A percentile compares a stretch with the other conserved stretches of the same genome.
Conservation (phyloP, 805 yeast genomes). For the Lipomyces spencermartinsiae region DNA sequence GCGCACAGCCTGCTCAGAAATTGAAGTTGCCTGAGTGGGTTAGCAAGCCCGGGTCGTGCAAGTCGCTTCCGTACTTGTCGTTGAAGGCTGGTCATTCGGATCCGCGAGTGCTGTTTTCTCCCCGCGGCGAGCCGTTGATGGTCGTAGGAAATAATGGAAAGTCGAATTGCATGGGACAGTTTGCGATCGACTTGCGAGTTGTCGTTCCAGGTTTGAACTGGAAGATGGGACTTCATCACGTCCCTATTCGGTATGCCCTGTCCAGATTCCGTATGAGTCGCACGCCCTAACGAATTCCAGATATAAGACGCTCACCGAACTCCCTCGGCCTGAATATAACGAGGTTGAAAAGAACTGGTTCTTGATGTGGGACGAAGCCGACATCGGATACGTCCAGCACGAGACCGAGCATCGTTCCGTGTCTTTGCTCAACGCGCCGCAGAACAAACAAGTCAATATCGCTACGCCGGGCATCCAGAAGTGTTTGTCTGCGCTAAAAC, state of each 20-base stretch:
- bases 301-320: conserved; percentile 24
- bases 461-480: conserved; percentile 5
- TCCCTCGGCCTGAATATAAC: conserved; percentile 13
- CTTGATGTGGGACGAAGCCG: conserved; percentile 23
- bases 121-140: conserved; percentile 38
- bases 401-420: conserved; percentile 21
- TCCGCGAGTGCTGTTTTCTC: conserved; percentile 33
- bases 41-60: conserved; percentile 17
- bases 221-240: conserved; percentile 13
- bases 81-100: conserved; percentile 26
- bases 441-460: background rate
- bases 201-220: conserved; percentile 25
- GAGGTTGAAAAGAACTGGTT: conserved; percentile 36
- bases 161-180: conserved; percentile 28
- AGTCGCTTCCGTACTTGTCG: conserved; percentile 3
- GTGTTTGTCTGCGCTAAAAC: conserved; percentile 7
- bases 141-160: conserved; percentile 33
- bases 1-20: background rate
- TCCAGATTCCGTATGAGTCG: background rate
- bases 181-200: conserved; percentile 29
- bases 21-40: conserved; percentile 13
- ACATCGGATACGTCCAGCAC: conserved; percentile 21
- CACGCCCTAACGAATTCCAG: background rate
- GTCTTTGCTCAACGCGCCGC: conserved; percentile 11
- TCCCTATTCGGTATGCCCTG: conserved; percentile 22